A percentile compares a stretch with the other conserved stretches of the same genome.
phyloP scores from a whole-genome alignment of 2,329 filamentous ascomycete genomes.

The Arachnopeziza araneosa region DNA sequence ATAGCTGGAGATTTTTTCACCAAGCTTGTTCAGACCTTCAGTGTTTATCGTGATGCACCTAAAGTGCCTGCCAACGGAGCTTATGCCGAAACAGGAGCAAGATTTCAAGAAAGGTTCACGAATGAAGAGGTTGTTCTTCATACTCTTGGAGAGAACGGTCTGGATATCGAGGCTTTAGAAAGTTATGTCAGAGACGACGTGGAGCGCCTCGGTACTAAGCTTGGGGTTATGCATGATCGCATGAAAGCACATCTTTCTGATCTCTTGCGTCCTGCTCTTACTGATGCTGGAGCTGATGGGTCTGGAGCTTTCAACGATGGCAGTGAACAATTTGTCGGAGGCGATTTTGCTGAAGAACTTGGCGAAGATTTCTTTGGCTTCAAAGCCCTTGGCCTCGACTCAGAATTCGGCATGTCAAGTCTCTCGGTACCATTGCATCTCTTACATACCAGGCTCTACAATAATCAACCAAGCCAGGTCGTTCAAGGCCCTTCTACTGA shows the following conservation, averaged over 20 bases:
- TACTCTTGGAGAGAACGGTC: slow-evolving; percentile 75
- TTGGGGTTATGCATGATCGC: slow-evolving; percentile 81
- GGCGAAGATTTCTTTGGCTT: slow-evolving; percentile 99
- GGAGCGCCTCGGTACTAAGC: slow-evolving; percentile 75
- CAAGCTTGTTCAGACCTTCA: slow-evolving; percentile 75
- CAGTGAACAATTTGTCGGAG: slow-evolving; percentile 92
- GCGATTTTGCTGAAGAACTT: slow-evolving; percentile 95
- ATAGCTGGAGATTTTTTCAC: slow-evolving; percentile 85
- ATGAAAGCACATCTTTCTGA: slow-evolving; percentile 94
- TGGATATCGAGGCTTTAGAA: slow-evolving; percentile 76
- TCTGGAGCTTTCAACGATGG: slow-evolving; percentile 91
- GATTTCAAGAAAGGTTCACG: slow-evolving; percentile 64
- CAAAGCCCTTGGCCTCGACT: slow-evolving; percentile 86
- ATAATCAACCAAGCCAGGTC: slow-evolving; percentile 67
- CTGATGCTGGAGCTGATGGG: slow-evolving; percentile 75
- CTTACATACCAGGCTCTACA: slow-evolving; percentile 84
- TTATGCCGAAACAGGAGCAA: slow-evolving; percentile 30
- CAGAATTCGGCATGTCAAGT: slow-evolving; percentile 81
- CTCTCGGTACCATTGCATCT: slow-evolving; percentile 91
- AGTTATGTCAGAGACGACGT: slow-evolving; percentile 87
- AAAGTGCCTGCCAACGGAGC: slow-evolving; percentile 54
- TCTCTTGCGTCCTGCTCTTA: slow-evolving; percentile 81
- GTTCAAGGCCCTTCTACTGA: slow-evolving; percentile 49
- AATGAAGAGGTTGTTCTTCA: slow-evolving; percentile 85
- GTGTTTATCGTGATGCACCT: slow-evolving; percentile 76